Evolutionary conservation across 306 rosid genomes (phyloP).

Genomic region (Vigna radiata): DNA sequence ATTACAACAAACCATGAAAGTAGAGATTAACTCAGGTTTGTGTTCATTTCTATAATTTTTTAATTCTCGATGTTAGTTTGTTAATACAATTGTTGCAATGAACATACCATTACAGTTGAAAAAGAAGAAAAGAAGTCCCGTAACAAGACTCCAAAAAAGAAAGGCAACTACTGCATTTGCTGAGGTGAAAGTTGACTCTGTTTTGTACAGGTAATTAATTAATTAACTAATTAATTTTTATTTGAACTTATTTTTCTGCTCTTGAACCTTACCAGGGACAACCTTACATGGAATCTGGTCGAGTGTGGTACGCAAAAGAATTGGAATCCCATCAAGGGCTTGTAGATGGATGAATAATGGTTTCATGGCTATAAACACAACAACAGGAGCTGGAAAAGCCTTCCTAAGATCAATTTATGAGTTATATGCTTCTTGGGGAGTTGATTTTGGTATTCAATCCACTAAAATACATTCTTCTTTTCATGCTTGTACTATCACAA

Average conservation of each 20-base stretch:
- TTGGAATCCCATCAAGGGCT: conserved; percentile 59
- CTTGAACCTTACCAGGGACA: conserved; percentile 48
- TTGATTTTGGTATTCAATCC: conserved; percentile 73
- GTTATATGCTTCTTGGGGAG: conserved; percentile 79
- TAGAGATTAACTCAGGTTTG: conserved; percentile 62
- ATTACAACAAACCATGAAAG: conserved; percentile 66
- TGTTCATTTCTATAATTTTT: conserved; percentile 22
- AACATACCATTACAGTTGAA: conserved; percentile 49
- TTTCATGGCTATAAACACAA: conserved; percentile 71
- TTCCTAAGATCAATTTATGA: conserved; percentile 73
- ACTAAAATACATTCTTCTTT: neutral
- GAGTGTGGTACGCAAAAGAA: conserved; percentile 70
- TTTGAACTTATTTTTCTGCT: neutral
- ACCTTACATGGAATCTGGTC: conserved; percentile 64
- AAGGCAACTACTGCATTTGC: conserved; percentile 81
- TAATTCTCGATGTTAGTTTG: neutral
- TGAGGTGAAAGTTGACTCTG: conserved; percentile 70
- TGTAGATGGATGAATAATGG: conserved; percentile 80
- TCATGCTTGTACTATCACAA: neutral
- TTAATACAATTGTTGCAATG: neutral
- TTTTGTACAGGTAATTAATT: conserved; percentile 70
- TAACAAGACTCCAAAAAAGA: conserved; percentile 50
- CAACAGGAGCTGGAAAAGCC: conserved; percentile 75
- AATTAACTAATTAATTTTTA: conserved; percentile 42
- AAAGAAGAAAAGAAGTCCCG: conserved; percentile 48